Conservation (phyloP, 1,284 basidiomycete species). For the Leccinum insolens region DNA sequence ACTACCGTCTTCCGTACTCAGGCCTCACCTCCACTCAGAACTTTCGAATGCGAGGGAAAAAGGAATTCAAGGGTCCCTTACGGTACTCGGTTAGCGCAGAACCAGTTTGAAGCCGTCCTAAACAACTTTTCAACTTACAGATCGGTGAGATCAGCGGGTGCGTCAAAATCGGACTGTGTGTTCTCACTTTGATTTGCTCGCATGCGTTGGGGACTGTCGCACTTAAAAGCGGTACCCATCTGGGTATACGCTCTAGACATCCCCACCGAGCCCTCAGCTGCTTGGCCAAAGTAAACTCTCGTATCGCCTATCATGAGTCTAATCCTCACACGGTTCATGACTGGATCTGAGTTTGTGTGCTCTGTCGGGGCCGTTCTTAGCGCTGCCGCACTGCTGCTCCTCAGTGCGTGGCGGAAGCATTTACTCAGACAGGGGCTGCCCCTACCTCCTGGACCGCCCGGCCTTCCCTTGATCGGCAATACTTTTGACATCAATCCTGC, state of each 20-base stretch:
- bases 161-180: not conserved
- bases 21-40: too few relatives aligned
- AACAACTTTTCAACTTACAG: too few relatives aligned
- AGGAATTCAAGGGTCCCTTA: too few relatives aligned
- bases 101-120: too few relatives aligned
- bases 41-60: too few relatives aligned
- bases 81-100: too few relatives aligned
- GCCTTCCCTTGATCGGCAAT: conserved; percentile 34
- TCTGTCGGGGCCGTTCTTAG: conserved; percentile 15
- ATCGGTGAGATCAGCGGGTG: not conserved
- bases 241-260: not conserved
- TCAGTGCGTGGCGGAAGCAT: conserved; percentile 20
- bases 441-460: conserved; percentile 32
- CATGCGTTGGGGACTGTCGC: not conserved
- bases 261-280: not conserved
- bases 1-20: too few relatives aligned
- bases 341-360: conserved; percentile 5
- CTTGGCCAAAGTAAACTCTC: not conserved
- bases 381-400: not conserved
- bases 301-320: not conserved
- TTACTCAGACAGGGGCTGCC: conserved; percentile 21
- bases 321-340: not conserved
- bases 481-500: conserved; percentile 19
- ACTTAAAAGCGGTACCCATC: not conserved
- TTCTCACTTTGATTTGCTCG: not conserved